Evolutionary conservation across 306 rosid genomes (phyloP), one percentile per base, ranked within the genome.

Genomic region (Geum urbanum): DNA sequence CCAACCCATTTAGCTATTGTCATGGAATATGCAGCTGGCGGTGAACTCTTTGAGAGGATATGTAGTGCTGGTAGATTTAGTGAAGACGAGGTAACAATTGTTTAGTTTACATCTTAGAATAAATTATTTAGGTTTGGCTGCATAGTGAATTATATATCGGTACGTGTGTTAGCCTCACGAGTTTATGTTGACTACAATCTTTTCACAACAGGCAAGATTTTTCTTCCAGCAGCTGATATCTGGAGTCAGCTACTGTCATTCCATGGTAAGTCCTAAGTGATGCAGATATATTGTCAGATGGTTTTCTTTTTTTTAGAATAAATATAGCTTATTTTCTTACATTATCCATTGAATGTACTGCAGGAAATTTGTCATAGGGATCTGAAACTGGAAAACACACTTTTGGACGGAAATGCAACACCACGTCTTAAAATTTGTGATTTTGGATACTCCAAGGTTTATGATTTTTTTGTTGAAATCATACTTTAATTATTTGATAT

Each of bases 181-280:
- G 63, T 72, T 60, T 54, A 10, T 69, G 22, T 75, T 66, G 52
- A 49, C 27, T 2, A 46, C 44, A 24, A 35, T 45, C 52, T 11
- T 45, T 61, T 49, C 54, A 70, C 69, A 67, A 19, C 92, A 94
- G 99, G 99, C 95, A 5, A 94, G 99, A 71, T 94, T 80, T 84
- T 94, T 94, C 91, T 94, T 94, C 88, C 99, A 87, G 79, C 99
- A 94, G 82, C 85, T 94, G 67, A 86, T 94, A 80, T 94, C 96
- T 39, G 99, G 99, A 74, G 99, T 94, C 73, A 83, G 95, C 80
- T 89, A 94, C 71, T 89, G 96, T 74, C 99, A 94, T 70, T 77
- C 88, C 78, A 86, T 88, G 97, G 99, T 94, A 87, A 62, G 47
- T 43, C 14, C 20, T 20, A 32, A 10, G 11, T 53, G 72, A 68